These are phyloP conservation scores for Glycine latifolia DNA, from an alignment of 306 rosid genomes.

Conservation along the genomic window DNA sequence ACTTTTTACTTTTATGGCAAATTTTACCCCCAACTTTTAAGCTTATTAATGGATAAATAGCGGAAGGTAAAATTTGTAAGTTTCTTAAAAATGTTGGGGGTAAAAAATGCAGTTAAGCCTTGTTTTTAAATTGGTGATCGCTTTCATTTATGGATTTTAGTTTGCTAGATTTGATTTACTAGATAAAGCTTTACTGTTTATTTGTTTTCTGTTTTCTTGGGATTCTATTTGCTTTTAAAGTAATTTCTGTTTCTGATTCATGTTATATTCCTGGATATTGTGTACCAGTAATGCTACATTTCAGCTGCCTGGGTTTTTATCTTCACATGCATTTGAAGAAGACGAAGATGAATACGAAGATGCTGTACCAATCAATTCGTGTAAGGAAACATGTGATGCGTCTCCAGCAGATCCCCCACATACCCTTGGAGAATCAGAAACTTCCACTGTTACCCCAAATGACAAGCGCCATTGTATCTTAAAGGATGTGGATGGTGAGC, in stretches of 20 bases:
- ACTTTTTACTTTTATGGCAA: no score
- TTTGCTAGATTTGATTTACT: conserved; percentile 23
- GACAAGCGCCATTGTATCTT: conserved; percentile 96
- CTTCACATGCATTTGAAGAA: conserved; percentile 81
- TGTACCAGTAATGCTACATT: conserved; percentile 93
- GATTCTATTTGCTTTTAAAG: conserved; percentile 7
- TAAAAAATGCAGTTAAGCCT: no score
- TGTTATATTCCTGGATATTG: conserved; percentile 40
- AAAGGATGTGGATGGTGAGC: conserved; percentile 97
- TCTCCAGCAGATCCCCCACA: conserved; percentile 57
- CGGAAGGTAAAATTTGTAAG: no score
- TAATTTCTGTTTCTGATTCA: conserved; percentile 43
- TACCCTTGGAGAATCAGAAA: conserved; percentile 73
- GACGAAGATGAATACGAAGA: conserved; percentile 88
- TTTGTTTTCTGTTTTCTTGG: conserved; percentile 21
- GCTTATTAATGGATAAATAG: no score
- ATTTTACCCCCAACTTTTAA: no score
- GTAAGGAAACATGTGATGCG: conserved; percentile 63
- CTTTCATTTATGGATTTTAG: conserved; percentile 36
- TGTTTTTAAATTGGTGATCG: not conserved
- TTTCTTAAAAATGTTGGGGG: no score
- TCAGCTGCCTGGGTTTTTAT: conserved; percentile 90
- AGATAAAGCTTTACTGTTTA: conserved; percentile 14
- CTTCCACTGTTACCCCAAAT: conserved; percentile 72
- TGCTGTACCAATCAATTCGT: conserved; percentile 62